These are phyloP conservation scores for Pyronema domesticum DNA, from an alignment of 495 filamentous ascomycete species.

Conservation along the genomic window DNA sequence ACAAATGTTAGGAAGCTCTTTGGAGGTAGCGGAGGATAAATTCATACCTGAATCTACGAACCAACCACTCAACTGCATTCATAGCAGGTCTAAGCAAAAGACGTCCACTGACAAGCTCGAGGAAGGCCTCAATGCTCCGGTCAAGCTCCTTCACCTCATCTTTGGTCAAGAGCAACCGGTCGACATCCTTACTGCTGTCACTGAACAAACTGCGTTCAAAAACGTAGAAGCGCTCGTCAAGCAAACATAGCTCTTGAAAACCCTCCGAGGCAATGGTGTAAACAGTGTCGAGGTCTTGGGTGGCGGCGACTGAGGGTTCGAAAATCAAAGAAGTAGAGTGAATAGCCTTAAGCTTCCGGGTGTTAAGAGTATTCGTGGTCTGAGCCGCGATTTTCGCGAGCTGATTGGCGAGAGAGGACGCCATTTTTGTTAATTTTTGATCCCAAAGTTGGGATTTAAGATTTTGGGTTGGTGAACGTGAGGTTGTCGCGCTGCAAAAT, in stretches of 20 bases:
- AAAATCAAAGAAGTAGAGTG: conserved; percentile 89
- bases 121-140: conserved; percentile 56
- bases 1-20: conserved; percentile 23
- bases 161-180: conserved; percentile 65
- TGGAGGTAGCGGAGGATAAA: not conserved
- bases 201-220: conserved; percentile 67
- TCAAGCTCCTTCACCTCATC: conserved; percentile 68
- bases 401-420: conserved; percentile 62
- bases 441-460: not conserved
- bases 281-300: conserved; percentile 74
- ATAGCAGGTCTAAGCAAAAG: conserved; percentile 68
- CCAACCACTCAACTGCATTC: conserved; percentile 85
- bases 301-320: conserved; percentile 58
- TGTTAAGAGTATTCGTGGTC: conserved; percentile 62
- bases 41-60: conserved; percentile 70
- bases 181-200: conserved; percentile 72
- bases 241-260: conserved; percentile 69
- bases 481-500: not conserved
- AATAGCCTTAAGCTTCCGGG: conserved; percentile 70
- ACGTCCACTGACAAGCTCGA: conserved; percentile 56
- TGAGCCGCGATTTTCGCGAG: conserved; percentile 61
- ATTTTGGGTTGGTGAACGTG: not conserved
- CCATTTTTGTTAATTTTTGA: conserved; percentile 32
- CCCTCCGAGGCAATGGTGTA: conserved; percentile 74
- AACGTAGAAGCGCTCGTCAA: conserved; percentile 55